Evolutionary conservation across 257 asterid species (phyloP).

Genomic region (Scutellaria barbata): DNA sequence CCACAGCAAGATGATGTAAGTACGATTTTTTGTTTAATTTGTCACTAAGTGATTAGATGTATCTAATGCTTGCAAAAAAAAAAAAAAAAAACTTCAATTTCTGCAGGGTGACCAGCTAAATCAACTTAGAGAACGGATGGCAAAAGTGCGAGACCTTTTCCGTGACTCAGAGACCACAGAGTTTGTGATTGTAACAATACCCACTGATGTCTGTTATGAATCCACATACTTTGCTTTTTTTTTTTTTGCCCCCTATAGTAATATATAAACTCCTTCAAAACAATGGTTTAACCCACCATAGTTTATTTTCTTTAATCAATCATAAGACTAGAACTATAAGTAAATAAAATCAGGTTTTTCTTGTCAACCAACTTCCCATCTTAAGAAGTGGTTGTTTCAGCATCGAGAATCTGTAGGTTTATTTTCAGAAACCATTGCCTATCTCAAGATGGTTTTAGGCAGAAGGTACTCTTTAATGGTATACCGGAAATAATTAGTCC

Average conservation of each 20-base stretch:
- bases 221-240: slow-evolving; percentile 19
- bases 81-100: not conserved
- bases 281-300: too few relatives aligned
- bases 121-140: slow-evolving; percentile 65
- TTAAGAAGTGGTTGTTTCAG: not conserved
- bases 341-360: not conserved
- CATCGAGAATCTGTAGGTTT: not conserved
- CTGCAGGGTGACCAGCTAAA: slow-evolving; percentile 65
- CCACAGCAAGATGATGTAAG: slow-evolving; percentile 58
- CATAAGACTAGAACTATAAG: too few relatives aligned
- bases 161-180: slow-evolving; percentile 66
- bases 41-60: not conserved
- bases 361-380: not conserved
- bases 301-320: too few relatives aligned
- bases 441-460: not conserved
- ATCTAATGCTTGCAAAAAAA: not conserved
- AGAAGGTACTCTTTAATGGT: not conserved
- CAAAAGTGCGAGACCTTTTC: slow-evolving; percentile 77
- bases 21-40: slow-evolving; percentile 11
- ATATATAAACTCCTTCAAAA: too few relatives aligned
- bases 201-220: slow-evolving; percentile 54
- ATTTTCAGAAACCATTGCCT: not conserved
- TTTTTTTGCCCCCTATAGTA: not conserved
- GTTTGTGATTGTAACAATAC: slow-evolving; percentile 76
- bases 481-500: not conserved